Evolutionary conservation across 371 early-diverging fungal genomes (phyloP).

Genomic region (Mortierella polycephala): DNA sequence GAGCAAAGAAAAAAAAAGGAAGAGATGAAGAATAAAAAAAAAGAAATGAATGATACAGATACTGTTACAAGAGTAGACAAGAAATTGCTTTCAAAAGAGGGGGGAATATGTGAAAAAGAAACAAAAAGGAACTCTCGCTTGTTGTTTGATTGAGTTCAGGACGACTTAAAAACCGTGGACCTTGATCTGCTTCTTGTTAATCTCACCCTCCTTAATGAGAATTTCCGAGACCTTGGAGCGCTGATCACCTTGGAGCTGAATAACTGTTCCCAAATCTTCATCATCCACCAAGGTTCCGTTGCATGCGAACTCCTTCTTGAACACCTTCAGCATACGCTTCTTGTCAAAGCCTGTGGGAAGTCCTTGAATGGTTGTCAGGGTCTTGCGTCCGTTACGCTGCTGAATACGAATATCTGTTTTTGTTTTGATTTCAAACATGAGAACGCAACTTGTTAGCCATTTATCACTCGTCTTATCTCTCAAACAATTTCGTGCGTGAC

Average conservation of each 20-base stretch:
- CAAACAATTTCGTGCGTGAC: no score
- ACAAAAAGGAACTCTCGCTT: neutral
- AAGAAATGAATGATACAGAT: slow-evolving; percentile 9
- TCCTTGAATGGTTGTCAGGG: slow-evolving; percentile 94
- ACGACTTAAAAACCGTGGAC: slow-evolving; percentile 91
- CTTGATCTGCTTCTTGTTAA: slow-evolving; percentile 89
- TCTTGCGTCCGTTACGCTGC: slow-evolving; percentile 97
- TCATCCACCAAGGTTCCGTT: slow-evolving; percentile 94
- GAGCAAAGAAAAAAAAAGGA: neutral
- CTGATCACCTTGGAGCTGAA: slow-evolving; percentile 97
- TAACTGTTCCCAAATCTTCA: slow-evolving; percentile 88
- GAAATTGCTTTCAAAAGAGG: neutral
- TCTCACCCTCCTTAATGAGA: slow-evolving; percentile 72
- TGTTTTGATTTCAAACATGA: no score
- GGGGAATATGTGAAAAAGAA: slow-evolving; percentile 21
- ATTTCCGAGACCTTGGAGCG: slow-evolving; percentile 87
- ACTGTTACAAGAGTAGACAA: slow-evolving; percentile 16
- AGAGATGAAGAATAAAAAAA: neutral
- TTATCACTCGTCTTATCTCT: no score
- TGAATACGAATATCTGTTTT: slow-evolving; percentile 92
- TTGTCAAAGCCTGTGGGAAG: slow-evolving; percentile 87
- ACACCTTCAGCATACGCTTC: slow-evolving; percentile 90
- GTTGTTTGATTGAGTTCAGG: neutral
- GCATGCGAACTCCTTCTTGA: slow-evolving; percentile 97
- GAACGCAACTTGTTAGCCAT: no score